Evolutionary conservation across 2,329 filamentous ascomycete species (phyloP), one percentile per base, ranked within the genome.

Genomic region (Davidsoniella neocaledoniae): DNA sequence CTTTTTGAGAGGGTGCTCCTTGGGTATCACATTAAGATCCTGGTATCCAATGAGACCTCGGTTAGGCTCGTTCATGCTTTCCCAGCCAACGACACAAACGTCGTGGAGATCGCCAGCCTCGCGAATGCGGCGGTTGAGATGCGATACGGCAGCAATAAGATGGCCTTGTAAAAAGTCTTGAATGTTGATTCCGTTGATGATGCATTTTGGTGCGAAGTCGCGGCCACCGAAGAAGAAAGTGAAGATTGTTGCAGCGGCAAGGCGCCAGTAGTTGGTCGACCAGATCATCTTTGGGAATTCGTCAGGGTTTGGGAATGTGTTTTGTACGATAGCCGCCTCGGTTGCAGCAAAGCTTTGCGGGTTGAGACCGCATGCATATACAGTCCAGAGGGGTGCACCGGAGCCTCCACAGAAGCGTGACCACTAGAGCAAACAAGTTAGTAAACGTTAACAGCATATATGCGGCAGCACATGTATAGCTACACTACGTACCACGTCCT

Each of bases 251-350:
- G 88, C 86, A 46, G 82, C 84, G 2, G 83, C 88, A 46, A 96
- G 71, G 21, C 91, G 77, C 54, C 79, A 83, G 64, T 98, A 98
- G 62, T 98, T 98, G 47, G 93, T 96, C 14, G 90, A 87, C 91
- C 91, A 98, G 52, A 96, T 90, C 93, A 98, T 98, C 68, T 95
- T 96, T 21, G 91, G 91, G 56, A 90, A 98, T 1, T 81, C 74
- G 23, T 80, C 80, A 7, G 88, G 86, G 17, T 94, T 76, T 8
- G 85, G 79, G 61, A 86, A 95, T 2, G 85, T 93, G 60, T 96
- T 98, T 48, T 98, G 91, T 5, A 98, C 90, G 53, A 96, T 75
- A 37, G 91, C 86, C 3, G 90, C 90, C 64, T 95, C 83, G 12
- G 88, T 98, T 17, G 77, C 79, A 48, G 80, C 78, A 60, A 98